These are phyloP conservation scores for Lentinula sp. DNA, from an alignment of 768 basidiomycete genomes.

Conservation along the genomic window DNA sequence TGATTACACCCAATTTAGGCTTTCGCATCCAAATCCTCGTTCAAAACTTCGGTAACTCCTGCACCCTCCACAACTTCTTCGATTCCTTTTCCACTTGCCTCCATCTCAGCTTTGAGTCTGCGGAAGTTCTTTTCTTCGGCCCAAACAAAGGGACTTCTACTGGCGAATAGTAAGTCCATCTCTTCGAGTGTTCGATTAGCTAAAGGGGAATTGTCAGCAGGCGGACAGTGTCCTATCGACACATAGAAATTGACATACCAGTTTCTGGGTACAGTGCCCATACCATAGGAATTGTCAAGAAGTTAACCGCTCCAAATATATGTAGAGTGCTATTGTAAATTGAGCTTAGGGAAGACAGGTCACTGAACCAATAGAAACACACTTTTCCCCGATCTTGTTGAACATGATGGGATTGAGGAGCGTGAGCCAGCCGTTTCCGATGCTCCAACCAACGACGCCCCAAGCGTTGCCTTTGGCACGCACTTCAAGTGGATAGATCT, in stretches of 20 bases:
- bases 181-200: slow-evolving; percentile 40
- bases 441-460: slow-evolving; percentile 39
- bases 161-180: slow-evolving; percentile 38
- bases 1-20: background rate
- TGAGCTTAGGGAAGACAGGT: background rate
- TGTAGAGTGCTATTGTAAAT: slow-evolving; percentile 30
- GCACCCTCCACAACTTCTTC: slow-evolving; percentile 10
- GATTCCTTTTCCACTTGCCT: slow-evolving; percentile 15
- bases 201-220: background rate
- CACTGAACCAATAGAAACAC: background rate
- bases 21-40: background rate
- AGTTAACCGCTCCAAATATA: slow-evolving; percentile 37
- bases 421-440: slow-evolving; percentile 37
- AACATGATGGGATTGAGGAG: slow-evolving; percentile 41
- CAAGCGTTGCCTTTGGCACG: slow-evolving; percentile 42
- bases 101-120: slow-evolving; percentile 26
- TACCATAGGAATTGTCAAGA: slow-evolving; percentile 35
- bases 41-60: background rate
- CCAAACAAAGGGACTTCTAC: slow-evolving; percentile 39
- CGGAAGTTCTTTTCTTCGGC: slow-evolving; percentile 34
- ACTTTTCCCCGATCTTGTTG: slow-evolving; percentile 30
- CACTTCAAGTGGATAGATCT: slow-evolving; percentile 38
- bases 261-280: slow-evolving; percentile 42
- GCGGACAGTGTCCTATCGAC: background rate
- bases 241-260: background rate